Conservation (phyloP, 371 early-diverging fungal species). For the Actinomortierella wolfii region DNA sequence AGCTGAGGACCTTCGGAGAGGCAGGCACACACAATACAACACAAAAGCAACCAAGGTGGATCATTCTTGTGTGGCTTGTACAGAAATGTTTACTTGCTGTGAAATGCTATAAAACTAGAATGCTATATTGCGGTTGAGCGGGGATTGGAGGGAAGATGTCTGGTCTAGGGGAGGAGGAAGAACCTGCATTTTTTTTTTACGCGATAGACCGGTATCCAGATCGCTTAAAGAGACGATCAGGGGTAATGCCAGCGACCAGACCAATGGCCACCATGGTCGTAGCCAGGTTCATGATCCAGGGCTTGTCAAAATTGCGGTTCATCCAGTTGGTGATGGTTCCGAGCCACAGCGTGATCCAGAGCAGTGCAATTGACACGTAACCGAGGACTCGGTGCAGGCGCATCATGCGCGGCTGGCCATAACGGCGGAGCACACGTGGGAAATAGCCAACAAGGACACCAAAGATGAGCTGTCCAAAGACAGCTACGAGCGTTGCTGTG, state of each 20-base stretch:
- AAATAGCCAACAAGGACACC: constrained; percentile 29
- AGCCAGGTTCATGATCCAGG: constrained; percentile 31
- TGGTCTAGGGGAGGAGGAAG: too few species aligned
- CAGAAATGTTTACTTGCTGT: too few species aligned
- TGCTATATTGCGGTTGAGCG: too few species aligned
- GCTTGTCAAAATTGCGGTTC: constrained; percentile 35
- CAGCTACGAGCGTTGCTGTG: constrained; percentile 13
- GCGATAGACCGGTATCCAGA: too few species aligned
- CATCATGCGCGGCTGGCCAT: constrained; percentile 20
- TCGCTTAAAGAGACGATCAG: constrained; percentile 11
- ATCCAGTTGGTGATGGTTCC: constrained; percentile 35
- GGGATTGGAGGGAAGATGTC: too few species aligned
- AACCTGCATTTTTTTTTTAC: too few species aligned
- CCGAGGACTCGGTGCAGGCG: constrained; percentile 37
- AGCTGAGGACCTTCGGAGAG: too few species aligned
- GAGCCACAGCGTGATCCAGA: constrained; percentile 37
- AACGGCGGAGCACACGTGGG: constrained; percentile 12
- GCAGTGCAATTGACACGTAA: constrained; percentile 26
- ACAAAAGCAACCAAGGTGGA: too few species aligned
- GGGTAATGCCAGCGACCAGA: constrained; percentile 25
- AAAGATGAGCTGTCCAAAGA: constrained; percentile 30
- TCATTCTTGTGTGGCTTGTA: too few species aligned
- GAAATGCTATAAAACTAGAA: too few species aligned
- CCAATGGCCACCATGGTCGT: constrained; percentile 37
- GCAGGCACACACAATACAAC: too few species aligned